Conservation (phyloP, 345 rosid species). For the Syzygium jambos region DNA sequence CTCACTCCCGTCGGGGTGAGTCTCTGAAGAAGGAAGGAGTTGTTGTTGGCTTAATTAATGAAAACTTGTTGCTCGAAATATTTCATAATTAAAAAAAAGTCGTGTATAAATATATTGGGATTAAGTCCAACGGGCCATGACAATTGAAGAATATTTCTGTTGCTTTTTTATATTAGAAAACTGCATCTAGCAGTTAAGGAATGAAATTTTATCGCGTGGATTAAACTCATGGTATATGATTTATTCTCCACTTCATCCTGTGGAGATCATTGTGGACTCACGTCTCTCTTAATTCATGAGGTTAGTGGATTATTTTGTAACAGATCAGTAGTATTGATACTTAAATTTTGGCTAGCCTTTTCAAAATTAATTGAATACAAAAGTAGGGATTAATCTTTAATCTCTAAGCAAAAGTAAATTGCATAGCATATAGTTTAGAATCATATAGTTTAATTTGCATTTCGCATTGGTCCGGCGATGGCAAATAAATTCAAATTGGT, state of each 20-base stretch:
- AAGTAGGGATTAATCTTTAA: no score
- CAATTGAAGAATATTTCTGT: neutral
- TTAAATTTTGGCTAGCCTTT: no score
- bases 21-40: neutral
- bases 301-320: neutral
- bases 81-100: neutral
- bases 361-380: no score
- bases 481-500: no score
- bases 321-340: neutral
- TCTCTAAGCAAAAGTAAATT: no score
- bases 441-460: no score
- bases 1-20: neutral
- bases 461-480: no score
- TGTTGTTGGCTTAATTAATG: neutral
- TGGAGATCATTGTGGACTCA: neutral
- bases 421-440: no score
- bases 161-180: neutral
- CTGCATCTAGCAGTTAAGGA: neutral
- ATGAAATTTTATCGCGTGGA: neutral
- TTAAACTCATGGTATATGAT: neutral
- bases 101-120: neutral
- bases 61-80: neutral
- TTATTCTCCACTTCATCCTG: neutral
- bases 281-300: neutral
- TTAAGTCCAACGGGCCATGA: neutral